Evolutionary conservation across 2,329 filamentous ascomycete species (phyloP).

Genomic region (Aspergillus tamarii): DNA sequence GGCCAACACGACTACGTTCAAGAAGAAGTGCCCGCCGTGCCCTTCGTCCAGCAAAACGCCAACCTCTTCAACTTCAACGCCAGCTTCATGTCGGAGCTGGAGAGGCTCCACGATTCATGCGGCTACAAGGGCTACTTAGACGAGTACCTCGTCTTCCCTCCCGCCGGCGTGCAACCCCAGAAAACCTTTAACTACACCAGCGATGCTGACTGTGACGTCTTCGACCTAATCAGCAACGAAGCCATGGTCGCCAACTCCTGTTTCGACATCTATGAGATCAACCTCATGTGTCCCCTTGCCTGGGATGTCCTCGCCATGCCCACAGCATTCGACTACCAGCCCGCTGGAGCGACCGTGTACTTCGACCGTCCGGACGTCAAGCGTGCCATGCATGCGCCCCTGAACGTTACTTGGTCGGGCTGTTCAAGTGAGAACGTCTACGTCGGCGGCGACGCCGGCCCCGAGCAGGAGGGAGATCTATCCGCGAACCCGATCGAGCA

Average conservation of each 20-base stretch:
- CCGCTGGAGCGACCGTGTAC: conserved; percentile 64
- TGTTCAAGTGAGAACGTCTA: conserved; percentile 41
- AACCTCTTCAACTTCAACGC: conserved; percentile 48
- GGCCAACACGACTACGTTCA: neutral
- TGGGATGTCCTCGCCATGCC: conserved; percentile 64
- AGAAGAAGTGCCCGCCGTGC: conserved; percentile 39
- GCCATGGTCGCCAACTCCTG: conserved; percentile 69
- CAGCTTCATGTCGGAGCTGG: conserved; percentile 43
- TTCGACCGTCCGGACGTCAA: conserved; percentile 73
- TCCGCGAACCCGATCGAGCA: neutral
- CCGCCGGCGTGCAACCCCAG: conserved; percentile 62
- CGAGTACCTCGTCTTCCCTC: conserved; percentile 65
- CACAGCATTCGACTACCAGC: conserved; percentile 63
- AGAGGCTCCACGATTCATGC: conserved; percentile 45
- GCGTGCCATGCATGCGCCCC: conserved; percentile 63
- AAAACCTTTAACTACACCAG: conserved; percentile 43
- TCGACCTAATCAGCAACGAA: conserved; percentile 57
- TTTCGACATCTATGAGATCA: conserved; percentile 75
- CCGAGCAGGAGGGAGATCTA: neutral
- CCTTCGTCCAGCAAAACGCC: conserved; percentile 45
- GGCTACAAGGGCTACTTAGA: conserved; percentile 48
- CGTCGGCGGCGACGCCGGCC: conserved; percentile 32
- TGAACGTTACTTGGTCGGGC: conserved; percentile 47
- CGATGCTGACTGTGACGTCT: conserved; percentile 59
- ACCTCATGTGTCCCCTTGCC: conserved; percentile 69